phyloP scores from a whole-genome alignment of 768 basidiomycete genomes.

The Rickenella mellea region DNA sequence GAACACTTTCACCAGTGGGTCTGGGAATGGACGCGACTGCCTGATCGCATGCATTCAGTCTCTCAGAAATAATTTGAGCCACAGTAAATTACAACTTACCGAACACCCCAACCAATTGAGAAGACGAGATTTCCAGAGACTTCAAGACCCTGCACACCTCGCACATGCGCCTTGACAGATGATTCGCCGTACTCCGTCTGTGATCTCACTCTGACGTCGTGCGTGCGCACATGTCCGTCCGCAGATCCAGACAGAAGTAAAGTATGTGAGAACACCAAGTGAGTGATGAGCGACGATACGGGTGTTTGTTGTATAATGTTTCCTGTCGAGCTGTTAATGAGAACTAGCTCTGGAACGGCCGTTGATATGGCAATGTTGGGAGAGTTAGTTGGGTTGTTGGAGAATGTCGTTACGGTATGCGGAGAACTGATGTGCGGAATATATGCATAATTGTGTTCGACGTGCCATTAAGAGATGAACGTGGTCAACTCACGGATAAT shows the following conservation, averaged over 20 bases:
- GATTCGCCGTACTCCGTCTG: constrained; percentile 38
- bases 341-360: constrained; percentile 47
- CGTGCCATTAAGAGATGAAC: constrained; percentile 4
- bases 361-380: constrained; percentile 53
- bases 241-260: constrained; percentile 56
- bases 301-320: constrained; percentile 45
- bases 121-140: constrained; percentile 71
- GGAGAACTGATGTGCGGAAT: constrained; percentile 17
- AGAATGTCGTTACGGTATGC: constrained; percentile 28
- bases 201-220: constrained; percentile 57
- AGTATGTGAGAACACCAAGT: constrained; percentile 59
- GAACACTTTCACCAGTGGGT: constrained; percentile 88
- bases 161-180: constrained; percentile 67
- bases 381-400: constrained; percentile 40
- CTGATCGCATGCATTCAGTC: constrained; percentile 29
- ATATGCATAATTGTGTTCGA: constrained; percentile 16
- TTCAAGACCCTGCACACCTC: constrained; percentile 77
- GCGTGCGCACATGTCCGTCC: constrained; percentile 66
- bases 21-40: constrained; percentile 79
- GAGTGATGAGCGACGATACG: constrained; percentile 49
- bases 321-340: constrained; percentile 72
- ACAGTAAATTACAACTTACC: constrained; percentile 33
- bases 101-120: constrained; percentile 80
- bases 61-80: constrained; percentile 1
- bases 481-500: constrained; percentile 42